Evolutionary conservation across 2,329 filamentous ascomycete species (phyloP).

Genomic region (Verticillium dahliae): DNA sequence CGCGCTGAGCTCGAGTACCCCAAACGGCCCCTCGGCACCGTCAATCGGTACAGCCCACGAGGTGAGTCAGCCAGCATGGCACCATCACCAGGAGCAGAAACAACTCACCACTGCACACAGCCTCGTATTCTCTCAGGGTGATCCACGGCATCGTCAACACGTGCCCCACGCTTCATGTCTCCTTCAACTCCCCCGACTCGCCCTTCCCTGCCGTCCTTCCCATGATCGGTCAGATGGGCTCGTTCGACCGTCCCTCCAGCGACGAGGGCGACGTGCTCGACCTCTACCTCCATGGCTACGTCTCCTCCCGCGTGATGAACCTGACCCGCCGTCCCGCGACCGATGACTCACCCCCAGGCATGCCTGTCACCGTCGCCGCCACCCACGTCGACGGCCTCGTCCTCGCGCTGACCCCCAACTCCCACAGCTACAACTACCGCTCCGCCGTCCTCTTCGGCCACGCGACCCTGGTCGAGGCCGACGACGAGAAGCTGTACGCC

Average conservation of each 20-base stretch:
- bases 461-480: constrained; percentile 59
- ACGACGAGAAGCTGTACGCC: constrained; percentile 68
- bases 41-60: constrained; percentile 60
- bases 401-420: constrained; percentile 71
- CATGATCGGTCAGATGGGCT: constrained; percentile 81
- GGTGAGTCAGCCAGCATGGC: constrained; percentile 34
- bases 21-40: constrained; percentile 55
- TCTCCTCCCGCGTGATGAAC: constrained; percentile 71
- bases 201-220: constrained; percentile 74
- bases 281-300: constrained; percentile 79
- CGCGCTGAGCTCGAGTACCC: constrained; percentile 50
- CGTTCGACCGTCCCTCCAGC: constrained; percentile 56
- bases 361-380: constrained; percentile 68
- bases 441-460: constrained; percentile 73
- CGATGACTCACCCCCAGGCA: constrained; percentile 30
- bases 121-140: constrained; percentile 62
- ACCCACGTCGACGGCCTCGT: constrained; percentile 75
- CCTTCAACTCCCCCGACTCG: constrained; percentile 58
- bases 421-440: constrained; percentile 83
- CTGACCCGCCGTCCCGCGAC: constrained; percentile 29
- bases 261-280: constrained; percentile 60
- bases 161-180: constrained; percentile 70
- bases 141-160: constrained; percentile 73
- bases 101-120: constrained; percentile 29
- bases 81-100: neutral